phyloP scores from a whole-genome alignment of 2,329 filamentous ascomycete species.

The Cladorrhinum sp. region DNA sequence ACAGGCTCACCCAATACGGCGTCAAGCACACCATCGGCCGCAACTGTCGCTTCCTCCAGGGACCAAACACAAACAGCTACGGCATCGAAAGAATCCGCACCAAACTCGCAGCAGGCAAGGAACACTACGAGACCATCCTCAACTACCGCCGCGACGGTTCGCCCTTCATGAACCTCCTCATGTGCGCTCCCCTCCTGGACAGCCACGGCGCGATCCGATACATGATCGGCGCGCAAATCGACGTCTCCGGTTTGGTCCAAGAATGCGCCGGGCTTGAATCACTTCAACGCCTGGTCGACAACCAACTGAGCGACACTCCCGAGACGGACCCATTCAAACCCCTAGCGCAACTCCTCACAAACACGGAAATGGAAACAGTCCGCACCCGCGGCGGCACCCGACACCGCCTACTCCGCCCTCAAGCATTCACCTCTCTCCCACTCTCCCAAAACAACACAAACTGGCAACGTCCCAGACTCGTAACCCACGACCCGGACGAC shows the following conservation, averaged over 20 bases:
- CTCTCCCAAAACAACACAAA: slow-evolving; percentile 25
- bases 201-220: slow-evolving; percentile 65
- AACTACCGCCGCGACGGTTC: slow-evolving; percentile 77
- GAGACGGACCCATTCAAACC: too few species aligned
- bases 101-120: slow-evolving; percentile 52
- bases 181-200: slow-evolving; percentile 69
- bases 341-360: too few species aligned
- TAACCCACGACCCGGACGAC: slow-evolving; percentile 38
- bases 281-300: too few species aligned
- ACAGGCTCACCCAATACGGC: slow-evolving; percentile 71
- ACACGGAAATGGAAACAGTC: slow-evolving; percentile 27
- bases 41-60: slow-evolving; percentile 77
- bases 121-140: slow-evolving; percentile 70
- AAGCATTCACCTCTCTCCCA: slow-evolving; percentile 52
- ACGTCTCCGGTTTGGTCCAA: too few species aligned
- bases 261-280: too few species aligned
- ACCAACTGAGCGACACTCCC: too few species aligned
- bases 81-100: too few species aligned
- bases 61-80: slow-evolving; percentile 60
- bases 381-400: too few species aligned
- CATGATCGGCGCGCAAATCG: slow-evolving; percentile 68
- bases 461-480: slow-evolving; percentile 41
- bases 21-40: slow-evolving; percentile 70
- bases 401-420: too few species aligned
- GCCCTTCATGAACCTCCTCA: slow-evolving; percentile 73